These are phyloP conservation scores for Euphorbia peplus DNA, from an alignment of 345 rosid genomes.

Conservation along the genomic window DNA sequence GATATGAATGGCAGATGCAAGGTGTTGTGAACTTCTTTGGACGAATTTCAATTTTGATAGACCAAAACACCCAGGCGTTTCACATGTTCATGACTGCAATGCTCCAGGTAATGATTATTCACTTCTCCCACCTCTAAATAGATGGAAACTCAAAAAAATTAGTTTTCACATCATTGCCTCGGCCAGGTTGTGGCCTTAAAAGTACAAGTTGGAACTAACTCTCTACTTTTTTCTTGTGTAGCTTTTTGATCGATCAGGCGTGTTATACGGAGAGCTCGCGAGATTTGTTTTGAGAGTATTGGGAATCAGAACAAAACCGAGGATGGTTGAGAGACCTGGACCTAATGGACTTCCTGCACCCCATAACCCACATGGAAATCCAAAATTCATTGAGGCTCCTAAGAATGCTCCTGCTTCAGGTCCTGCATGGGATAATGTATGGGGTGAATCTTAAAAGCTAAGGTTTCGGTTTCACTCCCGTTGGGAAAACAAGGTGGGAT, in stretches of 20 bases:
- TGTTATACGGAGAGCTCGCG: slow-evolving; percentile 91
- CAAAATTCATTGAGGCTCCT: slow-evolving; percentile 68
- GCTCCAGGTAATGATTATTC: slow-evolving; percentile 25
- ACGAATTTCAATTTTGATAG: slow-evolving; percentile 32
- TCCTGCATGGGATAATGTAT: slow-evolving; percentile 88
- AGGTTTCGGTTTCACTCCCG: background rate
- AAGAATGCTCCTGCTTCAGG: slow-evolving; percentile 70
- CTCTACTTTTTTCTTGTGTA: slow-evolving; percentile 33
- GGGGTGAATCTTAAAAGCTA: slow-evolving; percentile 51
- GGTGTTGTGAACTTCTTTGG: slow-evolving; percentile 37
- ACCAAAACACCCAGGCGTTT: slow-evolving; percentile 35
- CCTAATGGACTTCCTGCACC: slow-evolving; percentile 63
- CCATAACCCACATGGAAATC: slow-evolving; percentile 48
- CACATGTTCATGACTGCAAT: slow-evolving; percentile 36
- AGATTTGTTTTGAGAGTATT: slow-evolving; percentile 82
- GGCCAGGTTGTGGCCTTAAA: background rate
- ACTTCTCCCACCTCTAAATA: background rate
- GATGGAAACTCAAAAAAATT: background rate
- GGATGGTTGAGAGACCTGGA: slow-evolving; percentile 60
- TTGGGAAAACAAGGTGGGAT: slow-evolving; percentile 1
- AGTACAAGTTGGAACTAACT: background rate
- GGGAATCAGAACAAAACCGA: slow-evolving; percentile 72
- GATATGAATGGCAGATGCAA: slow-evolving; percentile 27
- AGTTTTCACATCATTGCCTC: background rate
- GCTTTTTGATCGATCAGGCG: slow-evolving; percentile 88